Conservation (phyloP, 2,329 filamentous ascomycete genomes). For the Capronia coronata region DNA sequence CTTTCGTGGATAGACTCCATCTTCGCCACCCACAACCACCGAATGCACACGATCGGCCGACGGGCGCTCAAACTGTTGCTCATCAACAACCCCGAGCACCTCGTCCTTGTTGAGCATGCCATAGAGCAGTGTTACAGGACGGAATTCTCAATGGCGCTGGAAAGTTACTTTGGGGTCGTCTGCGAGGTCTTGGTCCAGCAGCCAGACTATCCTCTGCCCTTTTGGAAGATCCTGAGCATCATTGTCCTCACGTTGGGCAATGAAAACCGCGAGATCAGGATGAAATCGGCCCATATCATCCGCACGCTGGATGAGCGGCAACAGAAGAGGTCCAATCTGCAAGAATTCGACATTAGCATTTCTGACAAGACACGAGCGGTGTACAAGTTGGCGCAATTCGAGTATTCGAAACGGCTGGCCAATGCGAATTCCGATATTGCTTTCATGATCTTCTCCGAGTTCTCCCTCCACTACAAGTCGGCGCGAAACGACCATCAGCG, state of each 20-base stretch:
- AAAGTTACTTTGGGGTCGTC: slow-evolving; percentile 92
- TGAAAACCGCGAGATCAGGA: slow-evolving; percentile 79
- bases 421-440: slow-evolving; percentile 83
- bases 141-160: slow-evolving; percentile 72
- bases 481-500: slow-evolving; percentile 75
- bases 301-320: slow-evolving; percentile 76
- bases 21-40: slow-evolving; percentile 84
- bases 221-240: slow-evolving; percentile 84
- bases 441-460: slow-evolving; percentile 93
- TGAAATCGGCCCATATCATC: slow-evolving; percentile 76
- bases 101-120: slow-evolving; percentile 79
- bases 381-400: slow-evolving; percentile 95
- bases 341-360: slow-evolving; percentile 97
- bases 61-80: slow-evolving; percentile 85
- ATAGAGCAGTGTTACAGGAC: slow-evolving; percentile 86
- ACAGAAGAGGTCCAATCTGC: slow-evolving; percentile 78
- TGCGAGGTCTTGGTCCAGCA: slow-evolving; percentile 79
- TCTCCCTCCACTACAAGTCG: slow-evolving; percentile 86
- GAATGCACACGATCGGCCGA: slow-evolving; percentile 82
- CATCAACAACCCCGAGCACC: slow-evolving; percentile 78
- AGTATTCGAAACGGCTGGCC: slow-evolving; percentile 84
- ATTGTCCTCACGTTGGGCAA: slow-evolving; percentile 90
- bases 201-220: slow-evolving; percentile 72
- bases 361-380: slow-evolving; percentile 97
- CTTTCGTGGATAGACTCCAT: slow-evolving; percentile 93